phyloP scores from a whole-genome alignment of 805 yeast genomes.

The Metschnikowia bowlesiae region DNA sequence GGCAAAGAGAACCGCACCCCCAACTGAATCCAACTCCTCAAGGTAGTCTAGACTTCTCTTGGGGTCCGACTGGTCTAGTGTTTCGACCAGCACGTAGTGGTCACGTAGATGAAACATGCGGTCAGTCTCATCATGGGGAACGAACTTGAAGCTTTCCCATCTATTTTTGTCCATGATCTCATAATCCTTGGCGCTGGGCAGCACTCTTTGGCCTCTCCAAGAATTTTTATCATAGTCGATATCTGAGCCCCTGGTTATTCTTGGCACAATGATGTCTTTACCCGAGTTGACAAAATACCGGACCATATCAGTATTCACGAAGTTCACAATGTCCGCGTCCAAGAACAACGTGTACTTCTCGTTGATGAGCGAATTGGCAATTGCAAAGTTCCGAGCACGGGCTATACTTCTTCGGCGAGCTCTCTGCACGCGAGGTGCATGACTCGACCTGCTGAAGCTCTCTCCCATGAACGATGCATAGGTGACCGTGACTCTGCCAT shows the following conservation, averaged over 20 bases:
- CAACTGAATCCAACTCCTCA: constrained; percentile 44
- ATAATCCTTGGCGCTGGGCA: constrained; percentile 21
- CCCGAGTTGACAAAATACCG: constrained; percentile 24
- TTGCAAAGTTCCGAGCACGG: constrained; percentile 32
- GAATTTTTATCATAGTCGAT: constrained; percentile 38
- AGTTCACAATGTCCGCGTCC: constrained; percentile 32
- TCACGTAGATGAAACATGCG: constrained; percentile 27
- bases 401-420: constrained; percentile 34
- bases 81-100: constrained; percentile 14
- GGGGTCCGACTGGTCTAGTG: constrained; percentile 3
- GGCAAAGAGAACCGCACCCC: constrained; percentile 47
- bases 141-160: constrained; percentile 31
- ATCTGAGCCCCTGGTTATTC: constrained; percentile 23
- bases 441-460: constrained; percentile 10
- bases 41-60: constrained; percentile 9
- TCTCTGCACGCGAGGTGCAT: constrained; percentile 23
- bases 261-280: constrained; percentile 36
- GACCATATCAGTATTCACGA: constrained; percentile 23
- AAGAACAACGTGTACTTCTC: constrained; percentile 34
- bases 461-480: constrained; percentile 13
- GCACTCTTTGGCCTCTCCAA: constrained; percentile 37
- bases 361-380: constrained; percentile 22
- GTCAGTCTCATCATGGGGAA: constrained; percentile 26
- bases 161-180: constrained; percentile 10
- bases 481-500: constrained; percentile 11